Evolutionary conservation across 1,284 basidiomycete genomes (phyloP), one percentile per base, ranked within the genome.

Genomic region (Leccinum pallidistipes): DNA sequence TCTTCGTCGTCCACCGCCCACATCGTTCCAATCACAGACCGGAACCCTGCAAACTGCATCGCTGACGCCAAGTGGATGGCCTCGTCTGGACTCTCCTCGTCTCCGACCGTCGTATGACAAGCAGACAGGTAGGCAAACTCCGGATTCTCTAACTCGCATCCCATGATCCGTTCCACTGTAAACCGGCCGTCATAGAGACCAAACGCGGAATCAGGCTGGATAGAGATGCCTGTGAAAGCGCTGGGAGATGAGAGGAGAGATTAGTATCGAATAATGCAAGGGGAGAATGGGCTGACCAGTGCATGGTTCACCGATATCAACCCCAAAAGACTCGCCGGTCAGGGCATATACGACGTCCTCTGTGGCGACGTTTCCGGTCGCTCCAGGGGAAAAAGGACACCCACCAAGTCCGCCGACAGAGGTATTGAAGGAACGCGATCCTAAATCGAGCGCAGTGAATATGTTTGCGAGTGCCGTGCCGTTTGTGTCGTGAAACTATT

Each of bases 351-450:
- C 80, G 0, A 97, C 86, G 68, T 95, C 94, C 71, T 97, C 94
- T 0, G 94, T 96, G 0, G 92, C 89, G 29, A 95, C 92, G 68
- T 96, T 96, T n/a, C 95, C 94, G 0, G 92, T 95, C 4, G 95
- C 94, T 1, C 95, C 95, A 0, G 96, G 96, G 0, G 94, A 27
- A 76, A 95, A 98, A 1, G 95, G 95, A 71, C 96, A 98, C 14
- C 95, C 95, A 2, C 96, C 96, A 1, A 98, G 84, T 0, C 95
- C 95, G 5, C 88, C 93, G 7, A 97, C 86, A 2, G 91, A 90
- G 8, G 88, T 79, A 70, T 91, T 87, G 58, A 90, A 81, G n/a
- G 87, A 86, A 54, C 89, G 81, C 27, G 96, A 78, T 9, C 88
- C 89, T 60, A 83, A 76, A 5, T 79, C 74, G 11, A 92, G 81